Evolutionary conservation across 805 yeast species (phyloP).

Genomic region (Starmerella bombicola): DNA sequence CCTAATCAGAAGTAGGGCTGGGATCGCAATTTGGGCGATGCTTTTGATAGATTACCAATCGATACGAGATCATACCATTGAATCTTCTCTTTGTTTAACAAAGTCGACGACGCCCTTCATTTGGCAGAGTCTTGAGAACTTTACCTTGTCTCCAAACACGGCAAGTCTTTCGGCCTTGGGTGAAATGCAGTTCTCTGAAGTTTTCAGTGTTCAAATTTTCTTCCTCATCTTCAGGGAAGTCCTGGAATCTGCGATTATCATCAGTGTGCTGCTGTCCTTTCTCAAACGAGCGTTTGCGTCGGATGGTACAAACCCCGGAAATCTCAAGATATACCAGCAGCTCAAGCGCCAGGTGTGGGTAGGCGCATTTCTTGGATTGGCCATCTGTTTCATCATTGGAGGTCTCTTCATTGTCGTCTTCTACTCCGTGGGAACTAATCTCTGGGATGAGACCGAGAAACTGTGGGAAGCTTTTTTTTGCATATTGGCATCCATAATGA

Average conservation of each 20-base stretch:
- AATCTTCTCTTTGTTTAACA: no score
- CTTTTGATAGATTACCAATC: no score
- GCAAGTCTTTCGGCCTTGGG: no score
- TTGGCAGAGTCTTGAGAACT: no score
- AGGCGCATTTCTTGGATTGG: conserved; percentile 64
- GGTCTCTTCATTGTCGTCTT: conserved; percentile 55
- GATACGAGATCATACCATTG: no score
- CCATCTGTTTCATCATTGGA: conserved; percentile 61
- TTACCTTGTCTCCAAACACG: no score
- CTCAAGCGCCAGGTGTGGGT: conserved; percentile 64
- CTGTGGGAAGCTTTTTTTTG: conserved; percentile 82
- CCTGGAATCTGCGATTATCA: conserved; percentile 74
- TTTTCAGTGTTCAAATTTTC: conserved; percentile 60
- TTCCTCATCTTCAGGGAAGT: conserved; percentile 85
- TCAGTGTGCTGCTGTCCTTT: conserved; percentile 77
- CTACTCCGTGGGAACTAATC: conserved; percentile 65
- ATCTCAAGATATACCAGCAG: conserved; percentile 29
- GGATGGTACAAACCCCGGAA: conserved; percentile 29
- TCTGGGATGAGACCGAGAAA: conserved; percentile 80
- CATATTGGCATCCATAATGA: conserved; percentile 61
- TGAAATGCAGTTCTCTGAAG: conserved; percentile 26
- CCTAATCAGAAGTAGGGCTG: no score
- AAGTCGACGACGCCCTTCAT: no score
- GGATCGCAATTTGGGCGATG: no score
- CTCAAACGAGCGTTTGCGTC: conserved; percentile 56